Base-by-base conservation (phyloP, 495 filamentous ascomycete species). In the Penicillium turbatum region DNA sequence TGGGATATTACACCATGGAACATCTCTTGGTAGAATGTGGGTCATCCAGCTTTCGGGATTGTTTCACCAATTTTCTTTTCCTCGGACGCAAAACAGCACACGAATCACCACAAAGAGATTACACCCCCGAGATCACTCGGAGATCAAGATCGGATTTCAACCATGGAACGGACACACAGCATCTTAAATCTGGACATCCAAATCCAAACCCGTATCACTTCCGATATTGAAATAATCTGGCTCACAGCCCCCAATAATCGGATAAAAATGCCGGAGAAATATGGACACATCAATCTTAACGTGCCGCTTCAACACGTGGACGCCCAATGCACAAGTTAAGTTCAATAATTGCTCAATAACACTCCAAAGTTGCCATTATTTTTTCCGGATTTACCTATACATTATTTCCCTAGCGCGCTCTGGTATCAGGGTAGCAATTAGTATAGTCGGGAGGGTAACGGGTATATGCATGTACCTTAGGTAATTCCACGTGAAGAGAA, bases 1-100 rank as follows among this genome's bases (percentile, higher is more conserved):
- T 19, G 51, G 53, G 21, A 3, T 5, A 2, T 5, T 0, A 27
- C 52, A 35, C 60, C 60, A 54, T 61, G 60, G 56, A 40, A 52
- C 39, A 1, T 4, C 5, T 13, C 13, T 35, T 13, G 19, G 17
- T 26, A 32, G 2, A 43, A 13, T 24, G 49, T 51, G 49, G 49
- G 39, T 35, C 49, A 8, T 9, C 30, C 39, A 51, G 38, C 16
- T 39, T 12, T 38, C 10, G 21, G 8, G 34, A 49, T 10, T 6
- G 5, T 13, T 37, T 15, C 6, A 15, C 10, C 37, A 5, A 27
- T 36, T 26, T 36, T 48, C 13, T 24, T 15, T 9, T 24, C 24
- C 15, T 34, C 15, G 31, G 30, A n/a, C 2, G 6, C 27, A 15
- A 27, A 31, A 45, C 5, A 2, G 7, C 32, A 17, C 32, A 11